Evolutionary conservation across 1,139 yeast species (phyloP).

Genomic region (Kodamaea alishanica): DNA sequence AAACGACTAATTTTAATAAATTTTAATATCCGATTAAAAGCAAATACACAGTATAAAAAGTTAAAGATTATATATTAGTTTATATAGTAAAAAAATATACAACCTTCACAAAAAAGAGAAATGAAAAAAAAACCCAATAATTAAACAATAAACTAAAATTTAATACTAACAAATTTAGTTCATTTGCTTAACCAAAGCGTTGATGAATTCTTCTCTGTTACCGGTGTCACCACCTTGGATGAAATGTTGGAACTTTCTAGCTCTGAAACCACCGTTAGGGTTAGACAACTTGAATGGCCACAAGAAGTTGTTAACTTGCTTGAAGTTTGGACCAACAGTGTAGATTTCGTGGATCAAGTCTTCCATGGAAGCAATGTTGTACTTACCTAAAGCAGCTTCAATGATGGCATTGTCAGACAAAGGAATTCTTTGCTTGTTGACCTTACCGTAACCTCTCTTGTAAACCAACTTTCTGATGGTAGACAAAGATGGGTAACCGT

Average conservation of each 20-base stretch:
- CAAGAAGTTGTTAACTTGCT: constrained; percentile 99
- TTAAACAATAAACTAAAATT: constrained; percentile 6
- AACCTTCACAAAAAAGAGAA: constrained; percentile 15
- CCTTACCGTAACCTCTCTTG: constrained; percentile 99
- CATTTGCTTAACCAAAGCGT: constrained; percentile 96
- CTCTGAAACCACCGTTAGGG: constrained; percentile 99
- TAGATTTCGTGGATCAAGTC: constrained; percentile 98
- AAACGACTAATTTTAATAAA: constrained; percentile 16
- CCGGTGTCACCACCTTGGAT: constrained; percentile 99
- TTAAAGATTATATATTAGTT: constrained; percentile 14
- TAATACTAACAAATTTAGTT: constrained; percentile 56
- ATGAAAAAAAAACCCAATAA: constrained; percentile 11
- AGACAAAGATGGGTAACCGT: constrained; percentile 98
- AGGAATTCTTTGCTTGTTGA: constrained; percentile 97
- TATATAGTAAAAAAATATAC: constrained; percentile 12
- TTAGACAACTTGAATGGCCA: constrained; percentile 99
- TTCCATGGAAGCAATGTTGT: constrained; percentile 94
- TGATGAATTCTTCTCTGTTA: constrained; percentile 99
- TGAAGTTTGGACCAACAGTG: constrained; percentile 99
- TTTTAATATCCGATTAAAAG: constrained; percentile 2
- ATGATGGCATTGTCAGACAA: constrained; percentile 91
- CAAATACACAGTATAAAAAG: constrained; percentile 6
- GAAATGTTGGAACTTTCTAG: constrained; percentile 98
- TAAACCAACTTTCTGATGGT: constrained; percentile 94
- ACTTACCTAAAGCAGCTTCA: constrained; percentile 92